These are phyloP conservation scores for Lecanosticta acicola DNA, from an alignment of 2,329 filamentous ascomycete species.

Conservation along the genomic window DNA sequence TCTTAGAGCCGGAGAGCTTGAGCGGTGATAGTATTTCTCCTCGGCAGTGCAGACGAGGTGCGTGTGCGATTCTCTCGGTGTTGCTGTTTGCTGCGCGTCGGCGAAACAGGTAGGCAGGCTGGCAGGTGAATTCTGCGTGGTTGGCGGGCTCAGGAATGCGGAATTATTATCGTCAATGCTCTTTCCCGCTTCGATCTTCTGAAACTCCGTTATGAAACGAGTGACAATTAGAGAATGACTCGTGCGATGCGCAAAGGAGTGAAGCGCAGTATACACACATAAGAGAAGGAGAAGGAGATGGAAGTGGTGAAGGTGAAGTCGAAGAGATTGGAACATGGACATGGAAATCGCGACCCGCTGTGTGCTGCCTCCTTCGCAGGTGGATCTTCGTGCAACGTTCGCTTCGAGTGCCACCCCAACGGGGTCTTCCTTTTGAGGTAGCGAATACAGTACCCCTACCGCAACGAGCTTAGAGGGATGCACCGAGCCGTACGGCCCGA, in stretches of 20 bases:
- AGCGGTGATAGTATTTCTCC: too few species aligned
- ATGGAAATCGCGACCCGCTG: neutral
- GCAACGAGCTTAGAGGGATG: slow-evolving; percentile 1
- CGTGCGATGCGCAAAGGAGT: slow-evolving; percentile 15
- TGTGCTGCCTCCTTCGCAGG: neutral
- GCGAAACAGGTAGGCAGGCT: neutral
- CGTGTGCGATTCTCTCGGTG: too few species aligned
- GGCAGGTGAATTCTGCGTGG: too few species aligned
- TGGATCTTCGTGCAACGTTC: neutral
- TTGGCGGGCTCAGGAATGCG: neutral
- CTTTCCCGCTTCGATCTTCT: neutral
- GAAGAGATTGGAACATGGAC: too few species aligned
- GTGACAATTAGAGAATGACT: slow-evolving; percentile 11
- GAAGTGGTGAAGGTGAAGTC: neutral
- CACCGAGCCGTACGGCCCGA: neutral
- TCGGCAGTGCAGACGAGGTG: neutral
- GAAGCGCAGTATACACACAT: slow-evolving; percentile 12
- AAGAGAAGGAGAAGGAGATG: neutral
- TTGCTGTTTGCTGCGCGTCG: too few species aligned
- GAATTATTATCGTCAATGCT: neutral
- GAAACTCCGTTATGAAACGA: slow-evolving; percentile 5
- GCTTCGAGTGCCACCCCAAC: neutral
- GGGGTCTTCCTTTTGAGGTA: neutral
- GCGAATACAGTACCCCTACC: neutral
- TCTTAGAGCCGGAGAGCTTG: neutral